These are phyloP conservation scores for Copromyces sp. DNA, from an alignment of 495 filamentous ascomycete genomes.

Conservation along the genomic window DNA sequence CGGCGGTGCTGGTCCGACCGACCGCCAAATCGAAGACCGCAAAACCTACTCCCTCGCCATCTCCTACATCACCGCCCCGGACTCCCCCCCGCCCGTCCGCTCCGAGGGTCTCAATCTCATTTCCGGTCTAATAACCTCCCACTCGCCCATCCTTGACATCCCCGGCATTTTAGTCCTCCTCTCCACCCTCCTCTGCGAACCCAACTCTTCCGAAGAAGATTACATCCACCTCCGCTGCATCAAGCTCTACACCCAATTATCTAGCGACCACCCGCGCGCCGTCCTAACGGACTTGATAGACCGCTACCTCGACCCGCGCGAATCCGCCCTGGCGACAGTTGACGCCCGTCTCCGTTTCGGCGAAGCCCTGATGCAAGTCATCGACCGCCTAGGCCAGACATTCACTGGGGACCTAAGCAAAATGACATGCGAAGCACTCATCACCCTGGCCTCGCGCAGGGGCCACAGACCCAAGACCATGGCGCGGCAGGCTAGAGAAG, in stretches of 20 bases:
- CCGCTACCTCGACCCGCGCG: conserved; percentile 54
- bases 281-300: conserved; percentile 58
- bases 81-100: conserved; percentile 65
- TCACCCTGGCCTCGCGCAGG: conserved; percentile 57
- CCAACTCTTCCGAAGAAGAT: conserved; percentile 51
- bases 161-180: conserved; percentile 56
- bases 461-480: conserved; percentile 45
- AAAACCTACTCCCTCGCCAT: conserved; percentile 63
- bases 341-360: conserved; percentile 64
- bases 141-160: conserved; percentile 60
- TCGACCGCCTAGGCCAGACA: conserved; percentile 54
- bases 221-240: conserved; percentile 66
- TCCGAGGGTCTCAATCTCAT: conserved; percentile 69
- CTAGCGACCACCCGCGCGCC: conserved; percentile 53
- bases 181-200: conserved; percentile 43
- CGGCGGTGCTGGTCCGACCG: conserved; percentile 14
- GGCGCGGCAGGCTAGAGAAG: conserved; percentile 40
- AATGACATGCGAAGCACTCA: conserved; percentile 48
- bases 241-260: conserved; percentile 56
- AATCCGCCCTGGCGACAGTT: conserved; percentile 36
- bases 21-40: conserved; percentile 49
- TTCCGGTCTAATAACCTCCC: conserved; percentile 48
- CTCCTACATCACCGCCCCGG: conserved; percentile 53
- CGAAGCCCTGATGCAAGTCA: conserved; percentile 59
- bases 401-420: conserved; percentile 48